Percentiles rank a stretch among this genome's conserved stretches.
phyloP scores from a whole-genome alignment of 2,329 filamentous ascomycete genomes.

The Phyllosticta citribraziliensis region DNA sequence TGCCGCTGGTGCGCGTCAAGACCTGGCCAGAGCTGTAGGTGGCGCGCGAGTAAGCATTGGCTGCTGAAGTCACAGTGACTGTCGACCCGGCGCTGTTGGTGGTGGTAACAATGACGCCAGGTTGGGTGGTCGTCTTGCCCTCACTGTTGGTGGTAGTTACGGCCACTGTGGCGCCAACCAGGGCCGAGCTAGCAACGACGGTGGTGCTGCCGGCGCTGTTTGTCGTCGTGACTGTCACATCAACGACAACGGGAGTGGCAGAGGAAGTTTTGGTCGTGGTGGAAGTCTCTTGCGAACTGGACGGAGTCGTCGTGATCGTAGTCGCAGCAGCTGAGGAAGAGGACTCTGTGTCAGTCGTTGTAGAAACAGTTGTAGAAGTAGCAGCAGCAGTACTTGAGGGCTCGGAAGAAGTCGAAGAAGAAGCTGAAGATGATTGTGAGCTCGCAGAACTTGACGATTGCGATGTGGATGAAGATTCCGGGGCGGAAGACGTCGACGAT shows the following conservation, averaged over 20 bases:
- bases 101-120: conserved; percentile 27
- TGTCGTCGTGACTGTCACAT: conserved; percentile 30
- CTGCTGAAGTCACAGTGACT: conserved; percentile 25
- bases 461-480: not conserved
- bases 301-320: not conserved
- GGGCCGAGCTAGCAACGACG: conserved; percentile 30
- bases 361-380: conserved; percentile 1
- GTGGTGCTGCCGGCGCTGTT: conserved; percentile 25
- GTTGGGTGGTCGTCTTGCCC: conserved; percentile 29
- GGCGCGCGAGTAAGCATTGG: conserved; percentile 14
- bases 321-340: conserved; percentile 1
- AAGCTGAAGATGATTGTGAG: conserved; percentile 9
- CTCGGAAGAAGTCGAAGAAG: conserved; percentile 4
- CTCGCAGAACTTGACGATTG: conserved; percentile 7
- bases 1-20: conserved; percentile 31
- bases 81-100: conserved; percentile 31
- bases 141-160: conserved; percentile 30
- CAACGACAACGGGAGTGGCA: conserved; percentile 26
- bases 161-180: conserved; percentile 31
- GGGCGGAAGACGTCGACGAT: not conserved
- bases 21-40: conserved; percentile 29
- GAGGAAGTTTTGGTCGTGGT: conserved; percentile 11
- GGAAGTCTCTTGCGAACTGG: not conserved
- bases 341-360: not conserved
- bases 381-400: conserved; percentile 5